These are phyloP conservation scores for Lablab purpureus DNA, from an alignment of 306 rosid genomes.

Conservation along the genomic window DNA sequence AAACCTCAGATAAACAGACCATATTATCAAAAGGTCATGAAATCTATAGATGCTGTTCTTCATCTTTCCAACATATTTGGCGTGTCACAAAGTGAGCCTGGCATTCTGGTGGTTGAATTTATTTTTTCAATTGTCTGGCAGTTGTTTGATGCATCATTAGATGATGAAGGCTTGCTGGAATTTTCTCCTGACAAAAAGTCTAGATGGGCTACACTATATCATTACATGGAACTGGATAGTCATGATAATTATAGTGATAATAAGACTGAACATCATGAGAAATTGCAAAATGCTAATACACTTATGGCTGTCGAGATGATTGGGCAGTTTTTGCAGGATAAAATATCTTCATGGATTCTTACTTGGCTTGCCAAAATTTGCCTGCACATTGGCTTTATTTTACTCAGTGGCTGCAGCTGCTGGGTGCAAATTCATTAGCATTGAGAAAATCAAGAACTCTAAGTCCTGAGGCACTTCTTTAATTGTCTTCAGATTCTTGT, in stretches of 20 bases:
- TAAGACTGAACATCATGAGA: slow-evolving; percentile 65
- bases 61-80: slow-evolving; percentile 77
- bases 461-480: slow-evolving; percentile 66
- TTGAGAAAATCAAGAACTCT: slow-evolving; percentile 73
- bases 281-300: slow-evolving; percentile 67
- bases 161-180: slow-evolving; percentile 86
- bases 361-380: slow-evolving; percentile 80
- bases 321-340: slow-evolving; percentile 79
- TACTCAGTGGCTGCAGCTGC: slow-evolving; percentile 65
- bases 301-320: slow-evolving; percentile 77
- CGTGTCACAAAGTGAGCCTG: slow-evolving; percentile 73
- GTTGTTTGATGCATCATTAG: slow-evolving; percentile 90
- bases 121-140: slow-evolving; percentile 84
- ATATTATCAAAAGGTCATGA: slow-evolving; percentile 72
- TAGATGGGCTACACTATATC: slow-evolving; percentile 70
- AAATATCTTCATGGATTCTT: slow-evolving; percentile 70
- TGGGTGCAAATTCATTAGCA: slow-evolving; percentile 73
- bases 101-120: slow-evolving; percentile 86
- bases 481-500: slow-evolving; percentile 63
- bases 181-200: slow-evolving; percentile 66
- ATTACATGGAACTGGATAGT: slow-evolving; percentile 80
- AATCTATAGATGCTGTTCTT: slow-evolving; percentile 75
- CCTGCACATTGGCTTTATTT: slow-evolving; percentile 78
- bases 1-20: slow-evolving; percentile 74
- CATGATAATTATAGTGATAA: slow-evolving; percentile 58